Percentiles rank a stretch among this genome's conserved stretches.
Evolutionary conservation across 208 protist species (phyloP).

Genomic region (Herpetomonas tarakana): DNA sequence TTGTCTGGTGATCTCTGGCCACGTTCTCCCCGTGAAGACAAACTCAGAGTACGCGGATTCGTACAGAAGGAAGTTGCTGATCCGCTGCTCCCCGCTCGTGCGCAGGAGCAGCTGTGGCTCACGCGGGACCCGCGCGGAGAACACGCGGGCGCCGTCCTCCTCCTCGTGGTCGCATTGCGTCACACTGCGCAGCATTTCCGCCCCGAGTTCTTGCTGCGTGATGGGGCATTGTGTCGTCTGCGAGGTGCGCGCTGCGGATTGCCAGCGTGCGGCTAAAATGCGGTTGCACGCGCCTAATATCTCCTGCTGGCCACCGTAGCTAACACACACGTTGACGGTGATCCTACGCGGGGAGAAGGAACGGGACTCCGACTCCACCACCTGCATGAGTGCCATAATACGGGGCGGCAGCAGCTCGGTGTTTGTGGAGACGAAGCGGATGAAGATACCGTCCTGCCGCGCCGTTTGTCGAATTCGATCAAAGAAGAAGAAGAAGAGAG

Average conservation of each 20-base stretch:
- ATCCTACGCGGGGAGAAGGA: slow-evolving; percentile 42
- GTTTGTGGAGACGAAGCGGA: slow-evolving; percentile 82
- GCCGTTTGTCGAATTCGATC: slow-evolving; percentile 51
- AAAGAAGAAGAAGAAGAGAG: slow-evolving; percentile 83
- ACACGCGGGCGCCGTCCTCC: slow-evolving; percentile 42
- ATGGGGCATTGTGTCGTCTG: too few relatives aligned
- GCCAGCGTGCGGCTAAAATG: slow-evolving; percentile 20
- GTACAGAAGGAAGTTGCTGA: slow-evolving; percentile 89
- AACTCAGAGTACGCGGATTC: slow-evolving; percentile 88
- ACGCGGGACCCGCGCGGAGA: slow-evolving; percentile 15
- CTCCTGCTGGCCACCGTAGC: slow-evolving; percentile 84
- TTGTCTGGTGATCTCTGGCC: slow-evolving; percentile 62
- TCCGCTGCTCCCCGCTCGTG: slow-evolving; percentile 79
- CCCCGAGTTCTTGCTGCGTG: slow-evolving; percentile 45
- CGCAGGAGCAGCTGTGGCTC: slow-evolving; percentile 85
- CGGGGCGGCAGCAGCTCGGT: slow-evolving; percentile 42
- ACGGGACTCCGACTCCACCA: slow-evolving; percentile 64
- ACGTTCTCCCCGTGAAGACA: slow-evolving; percentile 68
- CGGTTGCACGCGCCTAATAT: slow-evolving; percentile 62
- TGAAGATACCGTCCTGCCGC: slow-evolving; percentile 66
- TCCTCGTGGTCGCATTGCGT: slow-evolving; percentile 64
- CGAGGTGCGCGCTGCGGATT: not conserved
- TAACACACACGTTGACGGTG: slow-evolving; percentile 84
- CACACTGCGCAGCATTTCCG: slow-evolving; percentile 81
- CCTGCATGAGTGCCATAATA: slow-evolving; percentile 59